Percentiles rank a stretch among this genome's conserved stretches.
phyloP scores from a whole-genome alignment of 2,329 filamentous ascomycete genomes.

The Colletotrichum liriopes region DNA sequence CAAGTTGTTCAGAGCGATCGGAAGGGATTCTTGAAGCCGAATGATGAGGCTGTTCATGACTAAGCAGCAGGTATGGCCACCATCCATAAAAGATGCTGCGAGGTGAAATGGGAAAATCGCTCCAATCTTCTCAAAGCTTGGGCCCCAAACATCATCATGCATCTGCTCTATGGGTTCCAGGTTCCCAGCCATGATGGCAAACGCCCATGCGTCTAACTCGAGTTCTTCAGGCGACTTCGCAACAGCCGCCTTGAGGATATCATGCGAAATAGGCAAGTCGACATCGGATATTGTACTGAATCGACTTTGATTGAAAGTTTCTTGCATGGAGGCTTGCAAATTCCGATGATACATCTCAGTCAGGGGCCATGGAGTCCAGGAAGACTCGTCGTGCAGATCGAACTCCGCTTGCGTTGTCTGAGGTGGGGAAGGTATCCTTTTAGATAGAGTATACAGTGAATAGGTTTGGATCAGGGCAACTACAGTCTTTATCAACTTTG shows the following conservation, averaged over 20 bases:
- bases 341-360: constrained; percentile 13
- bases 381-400: constrained; percentile 40
- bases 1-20: background rate
- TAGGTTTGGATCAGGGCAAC: too few species aligned
- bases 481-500: too few species aligned
- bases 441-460: too few species aligned
- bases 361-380: constrained; percentile 26
- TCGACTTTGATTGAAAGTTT: background rate
- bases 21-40: constrained; percentile 12
- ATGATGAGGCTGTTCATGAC: constrained; percentile 14
- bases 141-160: background rate
- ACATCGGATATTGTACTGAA: background rate
- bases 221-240: constrained; percentile 28
- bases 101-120: constrained; percentile 54
- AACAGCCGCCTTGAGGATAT: constrained; percentile 31
- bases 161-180: background rate
- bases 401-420: constrained; percentile 3
- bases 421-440: background rate
- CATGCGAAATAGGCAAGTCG: constrained; percentile 39
- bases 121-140: background rate
- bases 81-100: constrained; percentile 55
- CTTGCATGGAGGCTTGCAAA: constrained; percentile 1
- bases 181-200: constrained; percentile 48
- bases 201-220: constrained; percentile 27
- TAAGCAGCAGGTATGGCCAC: constrained; percentile 52